Conservation (phyloP, 1,139 yeast species). For the Suhomyces coccinellae region DNA sequence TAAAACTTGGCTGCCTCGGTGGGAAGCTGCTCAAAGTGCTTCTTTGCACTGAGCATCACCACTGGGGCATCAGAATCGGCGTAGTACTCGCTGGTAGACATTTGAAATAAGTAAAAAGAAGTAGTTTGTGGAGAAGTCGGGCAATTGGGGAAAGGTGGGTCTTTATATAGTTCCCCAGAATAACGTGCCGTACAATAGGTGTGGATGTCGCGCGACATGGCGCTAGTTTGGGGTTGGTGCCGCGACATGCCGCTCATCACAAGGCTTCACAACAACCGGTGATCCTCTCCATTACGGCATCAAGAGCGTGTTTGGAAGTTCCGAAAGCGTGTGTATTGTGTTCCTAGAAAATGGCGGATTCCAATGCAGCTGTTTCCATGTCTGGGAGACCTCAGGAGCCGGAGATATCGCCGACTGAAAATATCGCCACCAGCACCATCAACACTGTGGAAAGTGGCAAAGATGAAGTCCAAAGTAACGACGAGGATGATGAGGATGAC, state of each 20-base stretch:
- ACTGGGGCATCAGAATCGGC: constrained; percentile 51
- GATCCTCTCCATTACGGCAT: no score
- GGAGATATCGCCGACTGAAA: background rate
- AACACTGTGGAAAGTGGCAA: background rate
- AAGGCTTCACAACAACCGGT: background rate
- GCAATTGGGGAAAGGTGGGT: background rate
- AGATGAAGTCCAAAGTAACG: constrained; percentile 8
- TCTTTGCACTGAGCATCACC: constrained; percentile 42
- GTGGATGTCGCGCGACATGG: background rate
- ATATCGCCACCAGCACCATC: background rate
- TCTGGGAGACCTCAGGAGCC: background rate
- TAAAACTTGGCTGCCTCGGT: constrained; percentile 48
- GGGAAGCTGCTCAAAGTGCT: constrained; percentile 44
- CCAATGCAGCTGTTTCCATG: background rate
- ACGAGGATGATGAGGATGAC: constrained; percentile 45
- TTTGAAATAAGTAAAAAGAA: background rate
- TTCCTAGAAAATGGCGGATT: background rate
- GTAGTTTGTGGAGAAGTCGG: background rate
- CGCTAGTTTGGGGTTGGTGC: background rate
- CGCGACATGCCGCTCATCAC: background rate
- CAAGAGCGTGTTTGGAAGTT: no score
- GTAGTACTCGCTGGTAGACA: constrained; percentile 8
- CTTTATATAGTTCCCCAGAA: background rate
- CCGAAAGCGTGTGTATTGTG: background rate
- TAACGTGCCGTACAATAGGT: constrained; percentile 4